These are phyloP conservation scores for Aquilaria malaccensis DNA, from an alignment of 345 rosid species.

Conservation along the genomic window DNA sequence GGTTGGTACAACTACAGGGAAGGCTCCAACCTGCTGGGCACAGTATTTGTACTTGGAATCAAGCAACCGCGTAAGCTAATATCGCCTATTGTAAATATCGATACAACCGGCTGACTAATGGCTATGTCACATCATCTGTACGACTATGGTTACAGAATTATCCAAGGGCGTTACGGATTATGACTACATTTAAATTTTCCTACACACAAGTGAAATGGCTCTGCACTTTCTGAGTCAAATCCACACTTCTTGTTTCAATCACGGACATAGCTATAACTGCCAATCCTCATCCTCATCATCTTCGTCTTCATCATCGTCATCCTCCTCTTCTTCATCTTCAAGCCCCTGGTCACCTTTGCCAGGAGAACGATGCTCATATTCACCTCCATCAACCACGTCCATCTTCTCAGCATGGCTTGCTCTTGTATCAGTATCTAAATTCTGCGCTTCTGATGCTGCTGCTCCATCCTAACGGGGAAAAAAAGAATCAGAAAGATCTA, in stretches of 20 bases:
- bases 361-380: slow-evolving; percentile 17
- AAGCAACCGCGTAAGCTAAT: too few species aligned
- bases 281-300: slow-evolving; percentile 14
- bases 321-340: slow-evolving; percentile 29
- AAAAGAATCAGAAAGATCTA: neutral
- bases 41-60: too few species aligned
- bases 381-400: slow-evolving; percentile 27
- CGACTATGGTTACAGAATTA: too few species aligned
- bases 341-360: slow-evolving; percentile 18
- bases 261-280: too few species aligned
- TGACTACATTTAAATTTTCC: slow-evolving; percentile 17
- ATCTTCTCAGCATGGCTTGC: slow-evolving; percentile 3
- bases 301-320: slow-evolving; percentile 40
- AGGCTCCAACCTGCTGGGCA: too few species aligned
- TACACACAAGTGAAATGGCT: slow-evolving; percentile 7
- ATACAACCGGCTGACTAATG: too few species aligned
- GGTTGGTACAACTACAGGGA: too few species aligned
- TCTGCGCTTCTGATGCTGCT: slow-evolving; percentile 34
- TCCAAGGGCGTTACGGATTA: neutral
- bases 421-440: slow-evolving; percentile 29
- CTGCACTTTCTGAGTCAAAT: slow-evolving; percentile 57
- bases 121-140: too few species aligned
- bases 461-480: slow-evolving; percentile 6
- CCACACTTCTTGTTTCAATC: slow-evolving; percentile 50
- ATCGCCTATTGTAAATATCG: too few species aligned